Evolutionary conservation across 495 filamentous ascomycete genomes (phyloP), one percentile per base, ranked within the genome.

Genomic region (Delitschia confertaspora): DNA sequence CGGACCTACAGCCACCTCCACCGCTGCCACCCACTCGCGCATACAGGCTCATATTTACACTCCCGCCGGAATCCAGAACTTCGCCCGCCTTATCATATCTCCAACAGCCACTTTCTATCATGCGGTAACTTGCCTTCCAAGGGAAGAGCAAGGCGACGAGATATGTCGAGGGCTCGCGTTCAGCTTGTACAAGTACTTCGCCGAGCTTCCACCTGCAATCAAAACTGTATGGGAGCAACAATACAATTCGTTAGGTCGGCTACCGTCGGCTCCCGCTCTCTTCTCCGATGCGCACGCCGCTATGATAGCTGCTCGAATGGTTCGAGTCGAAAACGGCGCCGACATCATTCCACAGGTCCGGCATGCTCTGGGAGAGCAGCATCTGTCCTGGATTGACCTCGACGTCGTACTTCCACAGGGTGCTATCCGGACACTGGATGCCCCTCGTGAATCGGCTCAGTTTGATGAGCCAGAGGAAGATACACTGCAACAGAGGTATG

Each of bases 271-370:
- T 7, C 75, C 81, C 1, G 68, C 70, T 37, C 70, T 91, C 43
- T 96, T 96, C 60, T 76, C 85, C 50, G 88, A 95, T 59, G 79
- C 85, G 64, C 91, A 99, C 72, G 87, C 89, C 4, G 91, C 86
- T 29, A 79, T 93, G 56, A 66, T 99, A 34, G 88, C 88, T 22
- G 81, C 82, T 56, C 75, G 77, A 4, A 87, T 95, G 76, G 71
- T 75, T 5, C 79, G 74, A 64, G 77, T 88, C 29, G 83, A 89
- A 17, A 80, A 86, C 60, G 73, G 78, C 2, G 56, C 61, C 25
- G 82, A 87, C 2, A 74, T 87, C n/a, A 72, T 87, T 32, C 64
- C 69, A 6, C 78, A 80, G 42, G 68, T 96, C 38, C 71, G 77
- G 25, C 68, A 69, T 24, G 82, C 87, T 14, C 75, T 91, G 39